These are phyloP conservation scores for Tothia fuscella DNA, from an alignment of 2,329 filamentous ascomycete species.

Conservation along the genomic window DNA sequence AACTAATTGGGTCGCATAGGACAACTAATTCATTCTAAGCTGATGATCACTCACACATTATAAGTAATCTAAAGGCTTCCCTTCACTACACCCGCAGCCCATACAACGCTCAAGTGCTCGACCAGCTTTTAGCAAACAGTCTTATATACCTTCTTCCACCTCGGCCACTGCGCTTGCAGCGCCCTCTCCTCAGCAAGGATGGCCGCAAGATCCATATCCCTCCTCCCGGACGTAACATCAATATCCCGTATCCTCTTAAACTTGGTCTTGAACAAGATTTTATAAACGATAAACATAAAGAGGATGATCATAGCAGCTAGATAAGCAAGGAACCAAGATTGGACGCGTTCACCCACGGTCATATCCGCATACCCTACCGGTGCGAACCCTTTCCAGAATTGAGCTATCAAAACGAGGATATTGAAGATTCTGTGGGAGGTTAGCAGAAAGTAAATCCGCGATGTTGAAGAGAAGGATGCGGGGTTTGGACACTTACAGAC, in stretches of 20 bases:
- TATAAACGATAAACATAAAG: constrained; percentile 21
- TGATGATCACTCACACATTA: too few relatives aligned
- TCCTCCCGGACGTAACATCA: constrained; percentile 5
- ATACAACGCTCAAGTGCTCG: too few relatives aligned
- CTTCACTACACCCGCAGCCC: too few relatives aligned
- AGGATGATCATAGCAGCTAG: constrained; percentile 23
- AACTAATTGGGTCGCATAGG: too few relatives aligned
- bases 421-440: constrained; percentile 44
- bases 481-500: constrained; percentile 22
- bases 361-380: constrained; percentile 49
- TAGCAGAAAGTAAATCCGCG: constrained; percentile 15
- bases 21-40: too few relatives aligned
- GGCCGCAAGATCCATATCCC: constrained; percentile 15
- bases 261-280: constrained; percentile 13
- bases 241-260: constrained; percentile 15
- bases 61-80: too few relatives aligned
- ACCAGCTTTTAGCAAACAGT: constrained; percentile 34
- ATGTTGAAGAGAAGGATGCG: background rate
- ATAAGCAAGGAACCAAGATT: constrained; percentile 21
- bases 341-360: constrained; percentile 14
- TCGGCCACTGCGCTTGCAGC: constrained; percentile 25
- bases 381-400: constrained; percentile 80
- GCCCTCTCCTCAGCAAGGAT: constrained; percentile 6
- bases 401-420: constrained; percentile 60
- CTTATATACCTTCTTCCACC: constrained; percentile 38